A percentile compares a stretch with the other conserved stretches of the same genome.
Evolutionary conservation across 1,284 basidiomycete species (phyloP).

Genomic region (Melampsora occidentalis): DNA sequence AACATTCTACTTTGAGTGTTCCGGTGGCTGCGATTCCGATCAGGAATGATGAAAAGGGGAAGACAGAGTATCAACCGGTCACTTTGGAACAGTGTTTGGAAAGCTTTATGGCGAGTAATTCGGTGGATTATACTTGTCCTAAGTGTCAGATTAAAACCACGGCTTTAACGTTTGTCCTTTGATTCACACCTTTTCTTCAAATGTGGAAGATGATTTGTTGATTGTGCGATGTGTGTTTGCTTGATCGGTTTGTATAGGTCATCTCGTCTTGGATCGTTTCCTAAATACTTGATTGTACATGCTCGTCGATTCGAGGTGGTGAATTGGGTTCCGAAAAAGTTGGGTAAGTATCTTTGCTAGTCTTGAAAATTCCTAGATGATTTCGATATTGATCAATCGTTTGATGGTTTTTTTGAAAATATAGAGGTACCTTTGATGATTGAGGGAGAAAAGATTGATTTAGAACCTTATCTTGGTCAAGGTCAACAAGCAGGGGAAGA

Average conservation of each 20-base stretch:
- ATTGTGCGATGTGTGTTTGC: slow-evolving; percentile 29
- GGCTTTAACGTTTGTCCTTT: slow-evolving; percentile 32
- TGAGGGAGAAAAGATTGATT: slow-evolving; percentile 64
- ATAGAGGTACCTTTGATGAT: slow-evolving; percentile 82
- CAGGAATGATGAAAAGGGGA: slow-evolving; percentile 56
- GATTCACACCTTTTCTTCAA: slow-evolving; percentile 48
- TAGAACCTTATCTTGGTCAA: slow-evolving; percentile 69
- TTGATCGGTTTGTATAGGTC: slow-evolving; percentile 57
- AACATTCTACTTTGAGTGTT: slow-evolving; percentile 73
- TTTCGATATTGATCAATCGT: not conserved
- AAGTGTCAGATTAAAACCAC: slow-evolving; percentile 55
- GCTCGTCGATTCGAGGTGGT: slow-evolving; percentile 92
- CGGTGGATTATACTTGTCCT: slow-evolving; percentile 66
- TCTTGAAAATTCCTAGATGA: not conserved
- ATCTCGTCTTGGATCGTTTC: slow-evolving; percentile 78
- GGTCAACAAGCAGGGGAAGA: slow-evolving; percentile 74
- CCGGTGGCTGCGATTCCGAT: slow-evolving; percentile 68
- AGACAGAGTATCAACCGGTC: slow-evolving; percentile 68
- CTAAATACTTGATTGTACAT: slow-evolving; percentile 81
- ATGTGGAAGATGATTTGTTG: not conserved
- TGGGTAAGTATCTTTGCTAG: slow-evolving; percentile 61
- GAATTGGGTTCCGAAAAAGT: slow-evolving; percentile 94
- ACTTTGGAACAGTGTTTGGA: slow-evolving; percentile 69
- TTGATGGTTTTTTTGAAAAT: slow-evolving; percentile 17
- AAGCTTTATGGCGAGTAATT: slow-evolving; percentile 65